phyloP scores from a whole-genome alignment of 441 rosid genomes.

The Brassica balearica region DNA sequence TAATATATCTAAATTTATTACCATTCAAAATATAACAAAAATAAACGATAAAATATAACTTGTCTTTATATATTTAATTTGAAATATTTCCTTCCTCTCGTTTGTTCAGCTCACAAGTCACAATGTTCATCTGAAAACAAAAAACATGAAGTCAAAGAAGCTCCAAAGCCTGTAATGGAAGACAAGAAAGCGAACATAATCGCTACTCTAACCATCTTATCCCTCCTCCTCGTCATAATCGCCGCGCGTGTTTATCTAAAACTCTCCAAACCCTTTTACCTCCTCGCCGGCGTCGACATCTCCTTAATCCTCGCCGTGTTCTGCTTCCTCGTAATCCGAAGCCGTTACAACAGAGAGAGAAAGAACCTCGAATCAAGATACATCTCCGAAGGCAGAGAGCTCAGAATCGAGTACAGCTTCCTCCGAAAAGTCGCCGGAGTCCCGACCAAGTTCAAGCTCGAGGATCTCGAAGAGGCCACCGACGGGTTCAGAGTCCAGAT shows the following conservation, averaged over 20 bases:
- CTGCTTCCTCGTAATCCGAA: constrained; percentile 49
- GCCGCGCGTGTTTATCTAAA: constrained; percentile 52
- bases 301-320: constrained; percentile 66
- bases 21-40: too few relatives aligned
- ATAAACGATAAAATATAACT: not conserved
- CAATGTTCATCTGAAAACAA: constrained; percentile 27
- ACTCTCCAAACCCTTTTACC: constrained; percentile 68
- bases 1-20: not conserved
- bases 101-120: not conserved
- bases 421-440: constrained; percentile 80
- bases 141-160: constrained; percentile 37
- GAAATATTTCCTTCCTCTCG: not conserved
- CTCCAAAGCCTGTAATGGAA: constrained; percentile 44
- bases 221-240: constrained; percentile 52
- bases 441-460: constrained; percentile 62
- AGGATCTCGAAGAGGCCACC: constrained; percentile 82
- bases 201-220: constrained; percentile 41
- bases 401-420: constrained; percentile 78
- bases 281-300: constrained; percentile 65
- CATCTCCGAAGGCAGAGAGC: constrained; percentile 69
- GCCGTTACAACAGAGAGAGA: constrained; percentile 54
- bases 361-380: constrained; percentile 50
- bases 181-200: constrained; percentile 64
- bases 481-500: constrained; percentile 60
- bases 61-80: not conserved